phyloP scores from a whole-genome alignment of 345 rosid genomes.

The Citrus sinensis region DVS_A1.0 CM039168.1:2342501-2343000 shows the following conservation, averaged over 20 bases:
- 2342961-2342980: neutral
- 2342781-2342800: too few species aligned
- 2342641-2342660: neutral
- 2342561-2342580: neutral
- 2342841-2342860: neutral
- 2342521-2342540: neutral
- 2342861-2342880: neutral
- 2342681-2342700: neutral
- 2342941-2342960: too few species aligned
- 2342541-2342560: neutral
- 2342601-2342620: neutral
- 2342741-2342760: too few species aligned
- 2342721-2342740: too few species aligned
- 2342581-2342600: neutral
- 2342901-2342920: neutral
- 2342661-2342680: neutral
- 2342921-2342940: neutral
- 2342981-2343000: neutral
- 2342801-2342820: too few species aligned
- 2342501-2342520: neutral
- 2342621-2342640: neutral
- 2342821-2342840: neutral
- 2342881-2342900: neutral
- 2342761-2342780: too few species aligned
- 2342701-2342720: too few species aligned